phyloP scores from a whole-genome alignment of 306 rosid genomes.

The Fagus crenata region DNA sequence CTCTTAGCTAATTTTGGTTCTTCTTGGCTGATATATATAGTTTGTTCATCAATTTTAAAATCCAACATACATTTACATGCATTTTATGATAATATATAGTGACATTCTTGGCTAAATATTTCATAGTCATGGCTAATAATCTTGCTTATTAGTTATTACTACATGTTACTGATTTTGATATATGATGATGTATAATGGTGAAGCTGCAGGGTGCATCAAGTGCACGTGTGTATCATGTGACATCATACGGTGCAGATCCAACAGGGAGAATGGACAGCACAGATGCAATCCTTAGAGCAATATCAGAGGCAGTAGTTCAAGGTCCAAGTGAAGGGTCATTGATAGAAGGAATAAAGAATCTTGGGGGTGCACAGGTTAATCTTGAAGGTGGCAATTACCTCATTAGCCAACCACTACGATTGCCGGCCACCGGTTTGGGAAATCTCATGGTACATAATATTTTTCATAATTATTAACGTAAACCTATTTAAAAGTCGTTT shows the following conservation, averaged over 20 bases:
- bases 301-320: constrained; percentile 53
- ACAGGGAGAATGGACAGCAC: constrained; percentile 77
- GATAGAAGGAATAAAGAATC: constrained; percentile 62
- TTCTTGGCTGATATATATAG: not conserved
- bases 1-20: not conserved
- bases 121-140: not conserved
- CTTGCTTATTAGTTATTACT: no score
- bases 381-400: constrained; percentile 81
- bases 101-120: not conserved
- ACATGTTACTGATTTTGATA: not conserved
- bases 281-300: constrained; percentile 56
- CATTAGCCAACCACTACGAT: constrained; percentile 53
- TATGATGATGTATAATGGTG: not conserved
- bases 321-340: constrained; percentile 40
- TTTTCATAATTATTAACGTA: not conserved
- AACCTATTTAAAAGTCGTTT: not conserved
- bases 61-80: no score
- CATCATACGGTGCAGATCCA: constrained; percentile 85
- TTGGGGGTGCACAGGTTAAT: constrained; percentile 70
- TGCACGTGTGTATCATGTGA: constrained; percentile 54
- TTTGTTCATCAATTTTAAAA: not conserved
- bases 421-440: constrained; percentile 64
- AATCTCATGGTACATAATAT: constrained; percentile 62
- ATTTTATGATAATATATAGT: no score
- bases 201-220: constrained; percentile 45